A percentile compares a stretch with the other conserved stretches of the same genome.
phyloP scores from a whole-genome alignment of 352 stramenopile genomes.

The Phytophthora hybrid region DNA sequence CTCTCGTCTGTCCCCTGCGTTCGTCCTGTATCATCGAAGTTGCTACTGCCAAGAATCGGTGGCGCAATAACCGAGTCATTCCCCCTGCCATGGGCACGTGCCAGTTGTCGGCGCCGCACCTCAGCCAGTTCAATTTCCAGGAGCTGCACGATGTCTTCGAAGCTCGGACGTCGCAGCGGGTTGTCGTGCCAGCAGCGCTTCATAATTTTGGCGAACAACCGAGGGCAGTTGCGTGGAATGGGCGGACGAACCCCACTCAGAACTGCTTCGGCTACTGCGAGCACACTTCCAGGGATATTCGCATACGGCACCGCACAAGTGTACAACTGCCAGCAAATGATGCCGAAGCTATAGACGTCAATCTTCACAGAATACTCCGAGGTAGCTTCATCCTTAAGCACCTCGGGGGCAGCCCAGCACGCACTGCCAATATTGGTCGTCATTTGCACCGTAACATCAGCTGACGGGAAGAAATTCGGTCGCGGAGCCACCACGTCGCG shows the following conservation, averaged over 20 bases:
- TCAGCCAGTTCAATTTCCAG: constrained; percentile 76
- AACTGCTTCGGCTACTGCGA: constrained; percentile 80
- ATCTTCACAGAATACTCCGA: constrained; percentile 85
- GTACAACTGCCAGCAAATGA: constrained; percentile 88
- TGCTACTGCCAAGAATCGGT: constrained; percentile 20
- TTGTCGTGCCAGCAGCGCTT: constrained; percentile 81
- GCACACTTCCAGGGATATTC: constrained; percentile 80
- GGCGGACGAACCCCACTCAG: constrained; percentile 65
- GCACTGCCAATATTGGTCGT: constrained; percentile 85
- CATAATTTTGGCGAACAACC: constrained; percentile 86
- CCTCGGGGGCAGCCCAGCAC: constrained; percentile 81
- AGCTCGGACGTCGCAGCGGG: constrained; percentile 68
- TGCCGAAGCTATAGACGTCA: constrained; percentile 87
- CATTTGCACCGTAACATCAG: constrained; percentile 78
- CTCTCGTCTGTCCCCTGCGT: constrained; percentile 18
- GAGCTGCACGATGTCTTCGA: constrained; percentile 83
- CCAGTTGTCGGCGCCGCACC: constrained; percentile 49
- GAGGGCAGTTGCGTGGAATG: constrained; percentile 69
- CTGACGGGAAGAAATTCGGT: constrained; percentile 68
- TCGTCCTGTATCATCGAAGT: constrained; percentile 32
- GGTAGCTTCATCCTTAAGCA: constrained; percentile 73
- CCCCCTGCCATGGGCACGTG: constrained; percentile 24
- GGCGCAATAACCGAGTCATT: constrained; percentile 32
- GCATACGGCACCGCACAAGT: constrained; percentile 76
- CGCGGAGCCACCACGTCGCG: constrained; percentile 59